Evolutionary conservation across 805 yeast species (phyloP).

Genomic region (Barnettozyma populi): DNA sequence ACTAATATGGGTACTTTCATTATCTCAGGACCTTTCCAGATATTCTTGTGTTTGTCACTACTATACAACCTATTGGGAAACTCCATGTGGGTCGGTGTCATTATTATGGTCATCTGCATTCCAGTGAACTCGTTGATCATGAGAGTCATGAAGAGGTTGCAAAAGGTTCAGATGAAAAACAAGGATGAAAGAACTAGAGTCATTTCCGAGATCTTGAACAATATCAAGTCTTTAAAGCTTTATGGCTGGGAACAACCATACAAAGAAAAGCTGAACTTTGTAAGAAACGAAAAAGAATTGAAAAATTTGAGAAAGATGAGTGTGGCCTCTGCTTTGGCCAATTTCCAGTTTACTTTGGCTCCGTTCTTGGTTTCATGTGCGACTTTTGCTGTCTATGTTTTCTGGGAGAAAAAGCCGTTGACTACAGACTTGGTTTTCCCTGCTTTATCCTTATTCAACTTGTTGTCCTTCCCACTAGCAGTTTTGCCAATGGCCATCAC

Average conservation of each 20-base stretch:
- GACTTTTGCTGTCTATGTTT: slow-evolving; percentile 79
- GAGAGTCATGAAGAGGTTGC: slow-evolving; percentile 61
- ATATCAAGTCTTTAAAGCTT: slow-evolving; percentile 85
- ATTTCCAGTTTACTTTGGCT: slow-evolving; percentile 76
- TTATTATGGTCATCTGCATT: slow-evolving; percentile 68
- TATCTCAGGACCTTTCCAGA: slow-evolving; percentile 94
- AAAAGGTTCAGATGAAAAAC: slow-evolving; percentile 79
- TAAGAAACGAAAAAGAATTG: slow-evolving; percentile 85
- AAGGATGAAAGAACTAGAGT: slow-evolving; percentile 91
- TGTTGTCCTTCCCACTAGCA: slow-evolving; percentile 86
- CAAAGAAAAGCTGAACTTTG: slow-evolving; percentile 62
- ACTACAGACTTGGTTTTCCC: slow-evolving; percentile 91
- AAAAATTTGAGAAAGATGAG: slow-evolving; percentile 72
- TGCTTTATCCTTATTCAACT: slow-evolving; percentile 81
- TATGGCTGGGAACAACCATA: slow-evolving; percentile 96
- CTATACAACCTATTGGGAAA: slow-evolving; percentile 71
- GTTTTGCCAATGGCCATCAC: slow-evolving; percentile 89
- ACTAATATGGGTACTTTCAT: slow-evolving; percentile 71
- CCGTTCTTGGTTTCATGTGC: slow-evolving; percentile 88
- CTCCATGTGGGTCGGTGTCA: slow-evolving; percentile 96
- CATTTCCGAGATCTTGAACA: slow-evolving; percentile 82
- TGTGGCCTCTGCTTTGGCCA: slow-evolving; percentile 59
- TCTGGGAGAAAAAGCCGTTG: slow-evolving; percentile 55
- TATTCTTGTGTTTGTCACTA: slow-evolving; percentile 66
- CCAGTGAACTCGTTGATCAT: slow-evolving; percentile 74